These are phyloP conservation scores for Aethionema arabicum DNA, from an alignment of 345 rosid genomes.

Conservation along the genomic window DNA sequence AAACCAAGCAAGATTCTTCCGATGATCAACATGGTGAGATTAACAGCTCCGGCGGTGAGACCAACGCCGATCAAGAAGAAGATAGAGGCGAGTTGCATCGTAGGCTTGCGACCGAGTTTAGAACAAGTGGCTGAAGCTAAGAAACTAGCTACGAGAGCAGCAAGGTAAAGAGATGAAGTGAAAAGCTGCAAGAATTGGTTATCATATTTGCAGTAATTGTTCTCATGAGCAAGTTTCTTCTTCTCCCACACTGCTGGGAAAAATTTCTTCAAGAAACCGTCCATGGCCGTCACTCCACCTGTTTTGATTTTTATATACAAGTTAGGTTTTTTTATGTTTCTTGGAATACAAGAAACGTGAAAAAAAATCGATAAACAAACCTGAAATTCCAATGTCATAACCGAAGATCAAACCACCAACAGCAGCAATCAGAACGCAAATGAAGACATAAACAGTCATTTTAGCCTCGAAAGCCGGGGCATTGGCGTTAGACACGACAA, in stretches of 20 bases:
- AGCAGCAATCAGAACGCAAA: slow-evolving; percentile 48
- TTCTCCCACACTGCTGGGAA: slow-evolving; percentile 56
- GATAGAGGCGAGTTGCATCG: slow-evolving; percentile 68
- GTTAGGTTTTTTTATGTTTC: neutral
- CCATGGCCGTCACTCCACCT: slow-evolving; percentile 91
- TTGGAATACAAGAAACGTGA: slow-evolving; percentile 3
- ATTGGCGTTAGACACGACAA: slow-evolving; percentile 26
- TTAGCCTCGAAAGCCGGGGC: slow-evolving; percentile 49
- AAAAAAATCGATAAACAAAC: slow-evolving; percentile 7
- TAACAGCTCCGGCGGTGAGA: slow-evolving; percentile 45
- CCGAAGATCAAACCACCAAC: slow-evolving; percentile 64
- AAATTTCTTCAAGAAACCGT: slow-evolving; percentile 63
- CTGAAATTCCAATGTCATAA: slow-evolving; percentile 59
- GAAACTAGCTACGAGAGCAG: slow-evolving; percentile 67
- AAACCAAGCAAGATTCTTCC: slow-evolving; percentile 65
- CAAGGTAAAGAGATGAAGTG: slow-evolving; percentile 67
- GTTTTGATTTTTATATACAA: neutral
- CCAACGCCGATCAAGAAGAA: slow-evolving; percentile 62
- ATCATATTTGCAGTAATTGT: slow-evolving; percentile 79
- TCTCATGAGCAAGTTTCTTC: slow-evolving; percentile 53
- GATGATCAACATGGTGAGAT: slow-evolving; percentile 49
- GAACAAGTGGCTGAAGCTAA: slow-evolving; percentile 50
- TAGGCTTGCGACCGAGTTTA: slow-evolving; percentile 59
- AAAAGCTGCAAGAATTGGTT: slow-evolving; percentile 62
- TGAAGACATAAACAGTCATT: slow-evolving; percentile 42